Conservation (phyloP, 2,329 filamentous ascomycete species). For the Huntiella omanensis region DNA sequence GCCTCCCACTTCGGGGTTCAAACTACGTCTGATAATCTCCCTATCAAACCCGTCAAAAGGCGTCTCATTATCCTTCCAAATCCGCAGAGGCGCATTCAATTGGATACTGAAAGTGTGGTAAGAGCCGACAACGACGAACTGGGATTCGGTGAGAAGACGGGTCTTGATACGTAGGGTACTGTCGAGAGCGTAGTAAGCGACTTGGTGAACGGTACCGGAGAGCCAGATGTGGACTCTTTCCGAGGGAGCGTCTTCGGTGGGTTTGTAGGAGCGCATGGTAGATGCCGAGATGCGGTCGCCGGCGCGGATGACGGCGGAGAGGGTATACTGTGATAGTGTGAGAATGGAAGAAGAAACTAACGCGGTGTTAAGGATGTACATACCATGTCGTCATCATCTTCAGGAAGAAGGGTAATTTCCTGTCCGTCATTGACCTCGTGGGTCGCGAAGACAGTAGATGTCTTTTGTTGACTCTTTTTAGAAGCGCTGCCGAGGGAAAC, state of each 20-base stretch:
- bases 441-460: slow-evolving; percentile 11
- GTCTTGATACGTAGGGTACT: slow-evolving; percentile 38
- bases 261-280: slow-evolving; percentile 36
- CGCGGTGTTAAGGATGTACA: slow-evolving; percentile 9
- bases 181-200: slow-evolving; percentile 37
- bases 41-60: slow-evolving; percentile 82
- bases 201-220: slow-evolving; percentile 36
- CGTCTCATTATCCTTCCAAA: slow-evolving; percentile 53
- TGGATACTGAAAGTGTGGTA: slow-evolving; percentile 60
- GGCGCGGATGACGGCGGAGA: slow-evolving; percentile 38
- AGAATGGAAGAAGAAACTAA: slow-evolving; percentile 5
- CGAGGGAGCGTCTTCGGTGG: slow-evolving; percentile 28
- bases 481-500: too few species aligned
- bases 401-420: slow-evolving; percentile 23
- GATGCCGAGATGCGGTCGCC: slow-evolving; percentile 35
- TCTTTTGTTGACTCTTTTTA: slow-evolving; percentile 9
- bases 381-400: slow-evolving; percentile 30
- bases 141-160: slow-evolving; percentile 32
- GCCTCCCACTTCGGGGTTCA: slow-evolving; percentile 51
- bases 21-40: slow-evolving; percentile 58
- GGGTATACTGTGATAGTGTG: slow-evolving; percentile 13
- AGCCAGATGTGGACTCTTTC: slow-evolving; percentile 38
- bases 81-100: slow-evolving; percentile 66
- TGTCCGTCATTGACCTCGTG: slow-evolving; percentile 22
- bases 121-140: slow-evolving; percentile 32